phyloP scores from a whole-genome alignment of 768 basidiomycete species.

The Lentinula guzmanii region DNA sequence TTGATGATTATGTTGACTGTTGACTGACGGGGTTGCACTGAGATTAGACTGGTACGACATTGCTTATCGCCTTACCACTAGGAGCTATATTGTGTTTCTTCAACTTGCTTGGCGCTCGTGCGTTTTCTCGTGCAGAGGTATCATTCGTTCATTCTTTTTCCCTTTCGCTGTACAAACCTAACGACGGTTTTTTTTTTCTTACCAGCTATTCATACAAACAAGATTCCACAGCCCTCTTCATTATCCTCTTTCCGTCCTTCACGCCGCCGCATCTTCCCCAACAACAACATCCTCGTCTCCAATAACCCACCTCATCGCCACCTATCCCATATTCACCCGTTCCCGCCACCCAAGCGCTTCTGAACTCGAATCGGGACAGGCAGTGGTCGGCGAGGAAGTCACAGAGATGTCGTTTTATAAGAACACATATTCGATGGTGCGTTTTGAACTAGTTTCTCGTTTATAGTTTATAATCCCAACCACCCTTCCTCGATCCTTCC shows the following conservation, averaged over 20 bases:
- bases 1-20: background rate
- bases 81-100: constrained; percentile 76
- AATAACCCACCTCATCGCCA: background rate
- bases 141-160: constrained; percentile 44
- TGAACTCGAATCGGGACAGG: constrained; percentile 43
- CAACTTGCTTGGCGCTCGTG: constrained; percentile 66
- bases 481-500: background rate
- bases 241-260: constrained; percentile 42
- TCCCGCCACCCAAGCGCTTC: constrained; percentile 39
- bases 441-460: constrained; percentile 13
- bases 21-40: background rate
- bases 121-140: constrained; percentile 65
- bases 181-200: background rate
- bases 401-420: constrained; percentile 67
- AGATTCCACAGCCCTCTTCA: constrained; percentile 60
- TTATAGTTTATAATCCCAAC: no score
- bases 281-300: background rate
- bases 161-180: constrained; percentile 41
- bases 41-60: constrained; percentile 65
- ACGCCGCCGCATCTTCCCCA: constrained; percentile 35
- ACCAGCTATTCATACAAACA: constrained; percentile 64
- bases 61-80: constrained; percentile 73
- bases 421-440: constrained; percentile 76
- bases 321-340: constrained; percentile 68
- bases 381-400: constrained; percentile 20